These are phyloP conservation scores for Aureobasidium musti DNA, from an alignment of 2,329 filamentous ascomycete genomes.

Conservation along the genomic window DNA sequence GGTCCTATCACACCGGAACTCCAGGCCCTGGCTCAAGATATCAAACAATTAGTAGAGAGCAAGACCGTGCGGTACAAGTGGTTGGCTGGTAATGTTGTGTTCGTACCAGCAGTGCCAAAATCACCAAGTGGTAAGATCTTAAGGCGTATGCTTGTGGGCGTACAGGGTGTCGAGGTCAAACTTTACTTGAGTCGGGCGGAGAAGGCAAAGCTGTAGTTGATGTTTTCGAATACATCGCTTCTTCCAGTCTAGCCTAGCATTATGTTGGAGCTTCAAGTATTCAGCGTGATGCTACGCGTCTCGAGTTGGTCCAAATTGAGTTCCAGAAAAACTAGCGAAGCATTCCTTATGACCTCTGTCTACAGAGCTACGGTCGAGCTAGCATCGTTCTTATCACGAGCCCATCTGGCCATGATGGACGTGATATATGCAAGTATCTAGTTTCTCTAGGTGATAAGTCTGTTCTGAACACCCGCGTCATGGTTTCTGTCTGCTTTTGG, in stretches of 20 bases:
- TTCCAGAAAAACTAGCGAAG: no score
- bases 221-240: not conserved
- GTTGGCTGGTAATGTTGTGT: conserved; percentile 40
- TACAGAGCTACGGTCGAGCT: no score
- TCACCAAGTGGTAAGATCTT: conserved; percentile 40
- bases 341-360: no score
- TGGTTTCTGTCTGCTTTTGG: no score
- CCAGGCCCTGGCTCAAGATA: conserved; percentile 43
- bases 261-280: not conserved
- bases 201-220: conserved; percentile 46
- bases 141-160: conserved; percentile 42
- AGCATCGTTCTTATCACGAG: no score
- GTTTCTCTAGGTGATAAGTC: no score
- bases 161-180: conserved; percentile 41
- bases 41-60: conserved; percentile 48
- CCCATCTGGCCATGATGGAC: no score
- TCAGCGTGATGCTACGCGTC: no score
- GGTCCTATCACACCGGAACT: conserved; percentile 43
- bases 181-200: conserved; percentile 41
- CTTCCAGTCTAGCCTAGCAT: not conserved
- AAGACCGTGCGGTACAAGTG: conserved; percentile 53
- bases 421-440: no score
- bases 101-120: conserved; percentile 39
- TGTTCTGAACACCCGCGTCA: no score
- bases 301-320: no score